Conservation (phyloP, 2,329 filamentous ascomycete genomes). For the Fusarium torulosum region DNA sequence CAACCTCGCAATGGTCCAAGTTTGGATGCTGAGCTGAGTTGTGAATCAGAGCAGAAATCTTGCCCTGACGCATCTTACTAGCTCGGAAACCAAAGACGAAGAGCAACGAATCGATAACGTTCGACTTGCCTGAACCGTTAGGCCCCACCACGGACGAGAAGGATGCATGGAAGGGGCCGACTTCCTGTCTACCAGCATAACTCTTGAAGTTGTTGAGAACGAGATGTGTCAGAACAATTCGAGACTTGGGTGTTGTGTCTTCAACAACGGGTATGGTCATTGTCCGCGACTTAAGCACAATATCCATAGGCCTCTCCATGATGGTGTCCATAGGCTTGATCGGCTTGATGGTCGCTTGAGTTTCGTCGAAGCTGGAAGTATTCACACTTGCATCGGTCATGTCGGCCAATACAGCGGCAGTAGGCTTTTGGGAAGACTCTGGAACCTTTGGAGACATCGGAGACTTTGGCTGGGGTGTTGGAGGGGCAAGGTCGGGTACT, state of each 20-base stretch:
- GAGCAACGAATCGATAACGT: slow-evolving; percentile 96
- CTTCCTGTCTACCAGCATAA: slow-evolving; percentile 94
- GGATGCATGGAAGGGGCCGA: slow-evolving; percentile 95
- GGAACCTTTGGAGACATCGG: slow-evolving; percentile 66
- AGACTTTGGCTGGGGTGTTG: slow-evolving; percentile 67
- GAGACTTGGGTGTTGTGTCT: slow-evolving; percentile 80
- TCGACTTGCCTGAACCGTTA: slow-evolving; percentile 98
- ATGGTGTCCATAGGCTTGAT: slow-evolving; percentile 82
- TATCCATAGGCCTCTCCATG: slow-evolving; percentile 92
- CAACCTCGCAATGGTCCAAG: slow-evolving; percentile 91
- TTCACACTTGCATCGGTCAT: slow-evolving; percentile 78
- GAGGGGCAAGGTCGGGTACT: slow-evolving; percentile 56
- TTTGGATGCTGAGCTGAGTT: slow-evolving; percentile 91
- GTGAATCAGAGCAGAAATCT: slow-evolving; percentile 97
- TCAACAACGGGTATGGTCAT: slow-evolving; percentile 77
- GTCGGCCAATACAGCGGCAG: slow-evolving; percentile 73
- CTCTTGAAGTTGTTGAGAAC: slow-evolving; percentile 98
- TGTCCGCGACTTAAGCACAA: slow-evolving; percentile 87
- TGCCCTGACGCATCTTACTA: slow-evolving; percentile 99
- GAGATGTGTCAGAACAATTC: slow-evolving; percentile 92
- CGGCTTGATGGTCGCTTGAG: slow-evolving; percentile 69
- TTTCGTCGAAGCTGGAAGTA: slow-evolving; percentile 48
- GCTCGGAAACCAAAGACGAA: slow-evolving; percentile 99
- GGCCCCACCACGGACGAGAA: slow-evolving; percentile 98
- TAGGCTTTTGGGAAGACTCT: slow-evolving; percentile 60